Base-by-base conservation (phyloP, 2,329 filamentous ascomycete genomes). In the Fusarium humuli region DNA sequence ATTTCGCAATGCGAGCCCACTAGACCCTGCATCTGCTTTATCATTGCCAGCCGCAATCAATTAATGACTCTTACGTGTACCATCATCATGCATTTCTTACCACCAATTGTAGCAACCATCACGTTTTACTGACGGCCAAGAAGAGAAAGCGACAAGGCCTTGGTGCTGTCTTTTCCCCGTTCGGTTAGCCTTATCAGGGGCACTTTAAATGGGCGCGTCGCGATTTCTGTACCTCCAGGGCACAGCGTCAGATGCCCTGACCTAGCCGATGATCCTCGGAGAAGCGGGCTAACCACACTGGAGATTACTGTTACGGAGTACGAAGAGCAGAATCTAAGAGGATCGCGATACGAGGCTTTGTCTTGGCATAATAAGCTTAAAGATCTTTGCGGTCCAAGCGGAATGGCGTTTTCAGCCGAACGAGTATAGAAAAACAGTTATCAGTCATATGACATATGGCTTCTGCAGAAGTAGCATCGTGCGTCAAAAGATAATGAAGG, bases 361-460 rank as follows among this genome's bases (percentile, higher is more conserved):
- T 44, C 63, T 66, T 66, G 61, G 61, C 55, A 41, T 22, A 30
- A 57, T 66, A 66, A 65, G 55, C 55, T 66, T 53, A 48, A 61
- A 47, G 18, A 52, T 18, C 8, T 29, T 42, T n/a, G n/a, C 22
- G 13, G 32, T 16, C 32, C 32, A 22, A 27, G 32, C 18, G 22
- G 32, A 16, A 23, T 52, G 23, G 23, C 32, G 34, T 52, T 41
- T 13, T 13, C 8, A 20, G 9, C 32, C 25, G 18, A 13, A 20
- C 48, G 14, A n/a, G 18, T 34, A 8, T 40, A 37, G 23, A 10
- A 23, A 13, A 16, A 14, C 9, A 6, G 13, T 18, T 25, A 27
- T 29, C 18, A n/a, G 23, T 52, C 32, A 52, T 40, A 27, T 27
- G 32, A 20, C 32, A 40, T 27, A 7, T 3, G 8, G 40, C 6